These are phyloP conservation scores for Penicillium tannophilum DNA, from an alignment of 495 filamentous ascomycete species.

Conservation along the genomic window DNA sequence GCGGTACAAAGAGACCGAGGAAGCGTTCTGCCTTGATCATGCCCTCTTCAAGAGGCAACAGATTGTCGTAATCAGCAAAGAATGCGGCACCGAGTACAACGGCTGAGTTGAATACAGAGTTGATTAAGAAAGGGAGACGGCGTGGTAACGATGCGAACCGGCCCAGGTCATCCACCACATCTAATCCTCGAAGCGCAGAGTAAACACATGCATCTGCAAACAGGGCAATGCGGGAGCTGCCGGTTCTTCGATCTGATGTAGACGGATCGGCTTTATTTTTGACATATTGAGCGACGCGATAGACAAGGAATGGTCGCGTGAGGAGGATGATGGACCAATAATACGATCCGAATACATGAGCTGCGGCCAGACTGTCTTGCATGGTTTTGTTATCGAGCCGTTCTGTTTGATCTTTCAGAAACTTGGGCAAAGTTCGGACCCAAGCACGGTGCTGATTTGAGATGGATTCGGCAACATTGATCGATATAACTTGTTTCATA, in stretches of 20 bases:
- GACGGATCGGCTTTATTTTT: conserved; percentile 38
- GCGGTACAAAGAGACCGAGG: conserved; percentile 60
- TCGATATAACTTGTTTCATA: conserved; percentile 68
- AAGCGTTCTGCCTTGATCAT: conserved; percentile 62
- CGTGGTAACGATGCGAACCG: conserved; percentile 63
- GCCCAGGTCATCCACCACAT: conserved; percentile 59
- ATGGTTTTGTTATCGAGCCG: conserved; percentile 39
- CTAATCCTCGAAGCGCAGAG: conserved; percentile 67
- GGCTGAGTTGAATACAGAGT: conserved; percentile 73
- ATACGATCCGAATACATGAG: conserved; percentile 70
- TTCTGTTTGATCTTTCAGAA: conserved; percentile 41
- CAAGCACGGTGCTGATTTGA: conserved; percentile 56
- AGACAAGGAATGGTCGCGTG: conserved; percentile 68
- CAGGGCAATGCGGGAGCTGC: conserved; percentile 54
- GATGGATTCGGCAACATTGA: conserved; percentile 64
- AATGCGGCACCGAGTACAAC: conserved; percentile 70
- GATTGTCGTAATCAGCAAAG: conserved; percentile 64
- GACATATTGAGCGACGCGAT: conserved; percentile 49
- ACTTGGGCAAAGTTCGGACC: conserved; percentile 38
- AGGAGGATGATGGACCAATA: conserved; percentile 75
- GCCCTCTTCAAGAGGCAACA: conserved; percentile 54
- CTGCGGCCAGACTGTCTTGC: conserved; percentile 61
- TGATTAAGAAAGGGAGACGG: conserved; percentile 70
- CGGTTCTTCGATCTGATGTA: conserved; percentile 25
- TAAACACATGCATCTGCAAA: conserved; percentile 73